A percentile compares a stretch with the other conserved stretches of the same genome.
These are phyloP conservation scores for Pseudofabraea citricarpa DNA, from an alignment of 2,329 filamentous ascomycete species.

Conservation along the genomic window DNA sequence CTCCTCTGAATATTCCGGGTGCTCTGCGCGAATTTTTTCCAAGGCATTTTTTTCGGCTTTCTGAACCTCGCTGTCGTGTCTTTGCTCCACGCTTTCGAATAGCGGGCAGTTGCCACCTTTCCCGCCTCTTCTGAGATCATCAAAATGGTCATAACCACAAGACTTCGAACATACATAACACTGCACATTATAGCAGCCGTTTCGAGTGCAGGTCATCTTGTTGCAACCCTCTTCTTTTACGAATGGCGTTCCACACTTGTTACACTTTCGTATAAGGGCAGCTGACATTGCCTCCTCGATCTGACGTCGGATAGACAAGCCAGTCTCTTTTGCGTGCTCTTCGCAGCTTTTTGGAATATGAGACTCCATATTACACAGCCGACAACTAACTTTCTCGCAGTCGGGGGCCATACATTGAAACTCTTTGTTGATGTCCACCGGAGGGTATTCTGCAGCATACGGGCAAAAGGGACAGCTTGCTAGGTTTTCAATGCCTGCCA, in stretches of 20 bases:
- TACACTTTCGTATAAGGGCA: slow-evolving; percentile 73
- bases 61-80: slow-evolving; percentile 59
- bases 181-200: slow-evolving; percentile 45
- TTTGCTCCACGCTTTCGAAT: slow-evolving; percentile 55
- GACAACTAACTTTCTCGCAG: slow-evolving; percentile 61
- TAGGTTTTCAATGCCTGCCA: slow-evolving; percentile 66
- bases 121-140: slow-evolving; percentile 43
- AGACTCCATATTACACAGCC: slow-evolving; percentile 61
- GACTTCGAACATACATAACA: slow-evolving; percentile 71
- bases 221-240: slow-evolving; percentile 79
- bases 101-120: slow-evolving; percentile 57
- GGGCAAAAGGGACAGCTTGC: slow-evolving; percentile 78
- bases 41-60: slow-evolving; percentile 55
- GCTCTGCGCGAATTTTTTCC: slow-evolving; percentile 47
- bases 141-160: slow-evolving; percentile 66
- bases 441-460: slow-evolving; percentile 69
- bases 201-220: slow-evolving; percentile 69
- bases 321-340: slow-evolving; percentile 57
- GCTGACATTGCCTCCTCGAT: slow-evolving; percentile 83
- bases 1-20: slow-evolving; percentile 56
- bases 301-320: slow-evolving; percentile 54
- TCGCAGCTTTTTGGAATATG: slow-evolving; percentile 71
- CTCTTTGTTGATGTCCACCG: slow-evolving; percentile 63
- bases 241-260: slow-evolving; percentile 58
- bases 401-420: slow-evolving; percentile 66